Conservation (phyloP, 2,329 filamentous ascomycete species). For the Aspergillus quadrilineatus region DNA sequence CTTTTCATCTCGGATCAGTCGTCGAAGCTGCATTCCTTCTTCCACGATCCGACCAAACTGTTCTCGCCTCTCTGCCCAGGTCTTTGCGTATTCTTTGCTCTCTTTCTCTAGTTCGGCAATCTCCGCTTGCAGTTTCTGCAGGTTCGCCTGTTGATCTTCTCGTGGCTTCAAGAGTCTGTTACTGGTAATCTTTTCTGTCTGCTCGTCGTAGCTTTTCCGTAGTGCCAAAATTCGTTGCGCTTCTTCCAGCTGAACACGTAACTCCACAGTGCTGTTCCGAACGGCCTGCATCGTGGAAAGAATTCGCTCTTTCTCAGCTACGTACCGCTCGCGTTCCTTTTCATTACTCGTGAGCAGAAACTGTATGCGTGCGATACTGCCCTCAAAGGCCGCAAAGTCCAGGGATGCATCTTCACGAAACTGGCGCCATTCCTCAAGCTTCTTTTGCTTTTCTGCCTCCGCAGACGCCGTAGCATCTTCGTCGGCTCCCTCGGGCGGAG, state of each 20-base stretch:
- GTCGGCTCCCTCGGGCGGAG: constrained; percentile 61
- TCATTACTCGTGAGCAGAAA: constrained; percentile 81
- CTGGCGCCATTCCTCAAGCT: constrained; percentile 58
- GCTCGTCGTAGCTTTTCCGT: constrained; percentile 81
- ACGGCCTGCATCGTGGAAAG: constrained; percentile 74
- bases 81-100: constrained; percentile 74
- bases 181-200: constrained; percentile 81
- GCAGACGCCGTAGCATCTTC: constrained; percentile 42
- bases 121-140: constrained; percentile 82
- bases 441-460: constrained; percentile 51
- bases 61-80: constrained; percentile 79
- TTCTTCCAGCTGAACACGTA: constrained; percentile 73
- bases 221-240: constrained; percentile 72
- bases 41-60: constrained; percentile 88
- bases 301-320: constrained; percentile 75
- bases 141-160: constrained; percentile 75
- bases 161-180: constrained; percentile 76
- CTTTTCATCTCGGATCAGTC: constrained; percentile 90
- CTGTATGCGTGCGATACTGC: constrained; percentile 81
- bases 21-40: constrained; percentile 80
- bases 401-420: constrained; percentile 81
- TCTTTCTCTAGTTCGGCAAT: constrained; percentile 84
- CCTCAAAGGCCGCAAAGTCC: constrained; percentile 86
- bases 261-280: constrained; percentile 68
- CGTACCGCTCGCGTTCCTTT: constrained; percentile 79